phyloP scores from a whole-genome alignment of 495 filamentous ascomycete genomes.

The Margaritispora aquatica region DNA sequence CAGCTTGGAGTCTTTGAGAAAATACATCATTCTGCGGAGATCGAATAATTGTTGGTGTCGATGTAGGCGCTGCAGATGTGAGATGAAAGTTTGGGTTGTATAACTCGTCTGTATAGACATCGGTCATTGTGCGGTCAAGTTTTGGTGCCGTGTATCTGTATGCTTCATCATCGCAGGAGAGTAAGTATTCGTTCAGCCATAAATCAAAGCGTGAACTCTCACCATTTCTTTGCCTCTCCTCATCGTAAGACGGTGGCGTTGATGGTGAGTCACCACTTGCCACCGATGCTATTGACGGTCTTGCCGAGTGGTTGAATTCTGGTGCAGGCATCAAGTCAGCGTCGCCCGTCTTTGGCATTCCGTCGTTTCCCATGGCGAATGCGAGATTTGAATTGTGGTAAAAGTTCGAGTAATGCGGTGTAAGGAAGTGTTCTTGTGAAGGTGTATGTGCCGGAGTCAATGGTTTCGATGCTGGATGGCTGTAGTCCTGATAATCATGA shows the following conservation, averaged over 20 bases:
- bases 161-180: constrained; percentile 32
- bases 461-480: constrained; percentile 18
- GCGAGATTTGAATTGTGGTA: constrained; percentile 14
- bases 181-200: constrained; percentile 61
- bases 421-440: constrained; percentile 22
- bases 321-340: constrained; percentile 25
- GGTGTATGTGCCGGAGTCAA: constrained; percentile 26
- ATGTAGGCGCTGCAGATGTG: constrained; percentile 44
- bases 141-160: constrained; percentile 62
- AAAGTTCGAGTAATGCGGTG: constrained; percentile 18
- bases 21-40: constrained; percentile 61
- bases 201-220: constrained; percentile 36
- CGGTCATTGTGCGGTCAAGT: constrained; percentile 78
- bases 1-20: constrained; percentile 67
- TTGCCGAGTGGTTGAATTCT: constrained; percentile 16
- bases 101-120: constrained; percentile 78
- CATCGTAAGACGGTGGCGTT: constrained; percentile 43
- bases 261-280: constrained; percentile 47
- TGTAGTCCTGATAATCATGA: constrained; percentile 23
- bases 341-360: constrained; percentile 13
- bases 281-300: constrained; percentile 36
- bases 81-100: constrained; percentile 62
- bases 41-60: constrained; percentile 35
- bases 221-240: constrained; percentile 26
- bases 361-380: constrained; percentile 18